Base-by-base conservation (phyloP, 768 basidiomycete genomes). In the Kwoniella sp. region DNA sequence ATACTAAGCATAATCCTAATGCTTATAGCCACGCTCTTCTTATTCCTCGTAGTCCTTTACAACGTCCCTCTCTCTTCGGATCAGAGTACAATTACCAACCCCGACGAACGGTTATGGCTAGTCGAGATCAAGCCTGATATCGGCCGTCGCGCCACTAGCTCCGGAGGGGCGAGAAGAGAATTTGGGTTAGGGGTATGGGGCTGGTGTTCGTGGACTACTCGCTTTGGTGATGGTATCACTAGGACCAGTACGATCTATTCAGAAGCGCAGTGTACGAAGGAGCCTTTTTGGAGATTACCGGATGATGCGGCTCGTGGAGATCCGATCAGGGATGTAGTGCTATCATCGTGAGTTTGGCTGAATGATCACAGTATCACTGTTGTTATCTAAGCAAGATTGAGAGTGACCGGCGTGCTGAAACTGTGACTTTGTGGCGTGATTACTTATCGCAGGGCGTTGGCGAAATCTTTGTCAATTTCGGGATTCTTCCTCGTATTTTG, bases 181-280 rank as follows among this genome's bases (percentile, higher is more conserved):
- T 67, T 54, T 52, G 65, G 65, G 13, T 59, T 67, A 17, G 59
- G 60, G 2, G 37, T 58, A 21, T 67, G 65, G 65, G 65, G 65
- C 0, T 67, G 60, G 60, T 67, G 65, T 53, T 37, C 48, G 24
- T 67, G 65, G 65, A 52, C 33, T n/a, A 17, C 21, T 33, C n/a
- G 8, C 25, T 3, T 44, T 9, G 40, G 40, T 3, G 17, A 44
- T 19, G 40, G 40, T 15, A 19, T 44, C 40, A 56, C 25, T 4
- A 4, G 30, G 3, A 22, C 21, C 9, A 15, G 2, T 4, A 26
- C 19, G 8, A 36, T 19, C 22, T n/a, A 21, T 3, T 1, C 33
- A 19, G 46, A 37, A 8, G 59, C 47, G 19, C 5, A 25, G 10
- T 68, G 67, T 60, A 33, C 19, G 22, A 49, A 17, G n/a, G 55